Evolutionary conservation across 129 eudicot genomes (phyloP).

Genomic region (Pittosporum tobira): DNA sequence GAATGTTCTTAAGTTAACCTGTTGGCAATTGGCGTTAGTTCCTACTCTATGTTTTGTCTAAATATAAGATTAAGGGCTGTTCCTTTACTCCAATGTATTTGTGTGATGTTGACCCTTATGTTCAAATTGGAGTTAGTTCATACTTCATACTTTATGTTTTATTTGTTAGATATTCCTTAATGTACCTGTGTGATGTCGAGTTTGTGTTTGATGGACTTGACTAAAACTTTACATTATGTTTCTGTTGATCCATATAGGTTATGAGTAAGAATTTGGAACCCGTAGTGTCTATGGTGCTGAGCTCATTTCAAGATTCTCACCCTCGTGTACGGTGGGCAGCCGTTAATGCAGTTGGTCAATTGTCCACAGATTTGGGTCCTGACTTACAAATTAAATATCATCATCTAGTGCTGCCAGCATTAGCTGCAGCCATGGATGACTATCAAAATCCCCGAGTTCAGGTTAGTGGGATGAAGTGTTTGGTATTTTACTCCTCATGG

Average conservation of each 20-base stretch:
- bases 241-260: slow-evolving; percentile 37
- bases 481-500: neutral
- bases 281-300: slow-evolving; percentile 81
- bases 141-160: neutral
- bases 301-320: slow-evolving; percentile 84
- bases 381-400: slow-evolving; percentile 86
- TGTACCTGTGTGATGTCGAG: neutral
- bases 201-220: neutral
- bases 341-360: slow-evolving; percentile 92
- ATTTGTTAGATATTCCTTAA: no score
- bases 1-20: neutral
- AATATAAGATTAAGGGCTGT: neutral
- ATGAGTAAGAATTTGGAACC: slow-evolving; percentile 87
- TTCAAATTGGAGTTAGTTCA: neutral
- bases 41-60: neutral
- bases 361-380: slow-evolving; percentile 95
- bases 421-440: slow-evolving; percentile 90
- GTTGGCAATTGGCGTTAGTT: neutral
- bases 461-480: slow-evolving; percentile 31
- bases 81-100: slow-evolving; percentile 4
- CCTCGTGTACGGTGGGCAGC: slow-evolving; percentile 99
- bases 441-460: slow-evolving; percentile 88
- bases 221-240: neutral
- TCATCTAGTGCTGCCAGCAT: slow-evolving; percentile 69
- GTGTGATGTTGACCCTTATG: neutral